A percentile compares a stretch with the other conserved stretches of the same genome.
phyloP scores from a whole-genome alignment of 1,139 yeast species.

The Diutina sp. region DNA sequence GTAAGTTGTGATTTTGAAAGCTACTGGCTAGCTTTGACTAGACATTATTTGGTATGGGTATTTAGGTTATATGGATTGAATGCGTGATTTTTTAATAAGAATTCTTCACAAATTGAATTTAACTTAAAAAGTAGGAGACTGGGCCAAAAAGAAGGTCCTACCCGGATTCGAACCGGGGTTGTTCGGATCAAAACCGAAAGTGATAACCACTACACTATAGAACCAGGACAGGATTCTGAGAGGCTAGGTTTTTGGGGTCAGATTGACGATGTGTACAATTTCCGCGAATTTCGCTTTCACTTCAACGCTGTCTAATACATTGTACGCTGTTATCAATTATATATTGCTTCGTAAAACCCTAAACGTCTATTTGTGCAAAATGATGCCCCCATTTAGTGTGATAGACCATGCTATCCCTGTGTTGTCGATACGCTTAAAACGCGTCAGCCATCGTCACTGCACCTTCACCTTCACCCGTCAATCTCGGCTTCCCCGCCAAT shows the following conservation, averaged over 20 bases:
- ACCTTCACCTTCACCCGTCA: slow-evolving; percentile 5
- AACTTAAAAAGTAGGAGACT: background rate
- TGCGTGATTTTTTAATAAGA: no score
- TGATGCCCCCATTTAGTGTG: background rate
- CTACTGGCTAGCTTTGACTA: background rate
- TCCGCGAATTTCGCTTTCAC: no score
- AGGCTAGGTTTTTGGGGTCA: no score
- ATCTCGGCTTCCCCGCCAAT: slow-evolving; percentile 46
- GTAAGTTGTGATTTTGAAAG: no score
- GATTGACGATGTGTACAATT: no score
- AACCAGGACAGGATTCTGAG: slow-evolving; percentile 7
- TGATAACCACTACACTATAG: slow-evolving; percentile 41
- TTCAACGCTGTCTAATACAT: no score
- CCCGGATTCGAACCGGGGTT: slow-evolving; percentile 97
- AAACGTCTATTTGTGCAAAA: background rate
- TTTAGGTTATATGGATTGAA: no score
- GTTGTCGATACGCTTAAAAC: slow-evolving; percentile 11
- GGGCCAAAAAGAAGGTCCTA: slow-evolving; percentile 48
- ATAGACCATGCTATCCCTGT: background rate
- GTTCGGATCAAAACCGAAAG: slow-evolving; percentile 52
- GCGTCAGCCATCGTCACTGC: slow-evolving; percentile 30
- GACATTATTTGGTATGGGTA: background rate
- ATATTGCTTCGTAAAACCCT: background rate
- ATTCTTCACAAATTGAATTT: no score
- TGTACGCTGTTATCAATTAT: background rate